Evolutionary conservation across 352 stramenopile species (phyloP), one percentile per base, ranked within the genome.

Genomic region (Bremia lactucae): DNA sequence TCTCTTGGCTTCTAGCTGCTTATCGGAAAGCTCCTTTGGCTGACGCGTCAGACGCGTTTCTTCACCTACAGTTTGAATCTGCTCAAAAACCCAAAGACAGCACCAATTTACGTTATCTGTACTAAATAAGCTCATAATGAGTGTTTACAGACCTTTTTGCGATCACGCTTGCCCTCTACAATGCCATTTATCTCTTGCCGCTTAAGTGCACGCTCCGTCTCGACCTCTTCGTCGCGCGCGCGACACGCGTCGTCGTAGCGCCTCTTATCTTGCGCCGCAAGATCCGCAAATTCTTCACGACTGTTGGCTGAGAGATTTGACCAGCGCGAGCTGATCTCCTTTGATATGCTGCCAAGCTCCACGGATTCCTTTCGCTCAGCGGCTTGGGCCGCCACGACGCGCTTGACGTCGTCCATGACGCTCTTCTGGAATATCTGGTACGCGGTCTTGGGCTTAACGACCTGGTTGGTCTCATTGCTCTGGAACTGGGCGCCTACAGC

Each of bases 361-460:
- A 90, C 22, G 5, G 59, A 11, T 40, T 85, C 72, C 31, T 69
- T 60, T 14, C 24, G 36, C 41, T 88, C 62, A 14, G 60, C 70
- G 5, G 65, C 68, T 13, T 51, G 46, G 11, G 55, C 45, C 23
- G 48, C 42, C 16, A 93, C 48, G 20, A 84, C 71, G 14, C 54
- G 46, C 35, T 84, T 81, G 20, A 90, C 63, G 4, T 72, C 65
- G 43, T 59, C 55, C 66, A 88, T 87, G 16, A 65, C 51, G 26
- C 52, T 58, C 47, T 89, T 90, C 49, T 87, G 75, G 55, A 86
- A 90, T 24, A 80, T 77, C 51, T 73, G 57, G 57, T 86, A 92
- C 36, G 79, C 76, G 29, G 49, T 73, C 56, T 86, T 85, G 34
- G 79, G 51, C 57, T 86, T 85, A n/a, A 61, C 52, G 0, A 62